A percentile compares a stretch with the other conserved stretches of the same genome.
These are phyloP conservation scores for Cryptococcus floricola DNA, from an alignment of 1,284 basidiomycete genomes.

Conservation along the genomic window DNA sequence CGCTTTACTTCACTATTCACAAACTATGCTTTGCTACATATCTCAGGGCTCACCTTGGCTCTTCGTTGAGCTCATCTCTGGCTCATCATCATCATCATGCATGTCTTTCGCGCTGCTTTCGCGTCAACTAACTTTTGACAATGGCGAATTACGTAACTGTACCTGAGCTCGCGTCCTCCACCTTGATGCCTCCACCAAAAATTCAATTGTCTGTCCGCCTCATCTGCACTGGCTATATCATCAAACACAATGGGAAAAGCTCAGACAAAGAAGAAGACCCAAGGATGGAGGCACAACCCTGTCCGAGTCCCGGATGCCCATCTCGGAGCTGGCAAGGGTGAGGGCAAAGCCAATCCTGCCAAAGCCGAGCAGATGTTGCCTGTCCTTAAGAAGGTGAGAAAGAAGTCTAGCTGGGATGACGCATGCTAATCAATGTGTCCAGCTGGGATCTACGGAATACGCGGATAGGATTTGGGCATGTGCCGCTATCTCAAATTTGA, in stretches of 20 bases:
- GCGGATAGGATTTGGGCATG: slow-evolving; percentile 87
- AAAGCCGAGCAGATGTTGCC: slow-evolving; percentile 76
- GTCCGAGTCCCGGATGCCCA: slow-evolving; percentile 86
- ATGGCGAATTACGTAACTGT: too few relatives aligned
- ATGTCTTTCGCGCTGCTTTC: too few relatives aligned
- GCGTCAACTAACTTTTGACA: too few relatives aligned
- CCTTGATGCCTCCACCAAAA: too few relatives aligned
- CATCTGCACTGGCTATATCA: neutral
- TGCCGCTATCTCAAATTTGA: slow-evolving; percentile 82
- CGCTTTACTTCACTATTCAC: too few relatives aligned
- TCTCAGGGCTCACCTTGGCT: too few relatives aligned
- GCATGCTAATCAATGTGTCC: neutral
- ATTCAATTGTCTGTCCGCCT: too few relatives aligned
- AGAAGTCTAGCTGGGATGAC: too few relatives aligned
- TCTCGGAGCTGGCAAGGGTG: slow-evolving; percentile 62
- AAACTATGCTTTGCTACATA: too few relatives aligned
- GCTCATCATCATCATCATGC: too few relatives aligned
- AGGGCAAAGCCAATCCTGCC: slow-evolving; percentile 49
- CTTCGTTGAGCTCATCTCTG: too few relatives aligned
- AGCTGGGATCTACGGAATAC: slow-evolving; percentile 58
- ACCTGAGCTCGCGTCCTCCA: too few relatives aligned
- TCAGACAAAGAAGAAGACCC: slow-evolving; percentile 61
- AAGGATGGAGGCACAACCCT: slow-evolving; percentile 76
- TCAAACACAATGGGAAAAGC: slow-evolving; percentile 71
- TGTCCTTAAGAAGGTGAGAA: slow-evolving; percentile 72